Conservation (phyloP, 768 basidiomycete species). For the Serendipita sp. region DNA sequence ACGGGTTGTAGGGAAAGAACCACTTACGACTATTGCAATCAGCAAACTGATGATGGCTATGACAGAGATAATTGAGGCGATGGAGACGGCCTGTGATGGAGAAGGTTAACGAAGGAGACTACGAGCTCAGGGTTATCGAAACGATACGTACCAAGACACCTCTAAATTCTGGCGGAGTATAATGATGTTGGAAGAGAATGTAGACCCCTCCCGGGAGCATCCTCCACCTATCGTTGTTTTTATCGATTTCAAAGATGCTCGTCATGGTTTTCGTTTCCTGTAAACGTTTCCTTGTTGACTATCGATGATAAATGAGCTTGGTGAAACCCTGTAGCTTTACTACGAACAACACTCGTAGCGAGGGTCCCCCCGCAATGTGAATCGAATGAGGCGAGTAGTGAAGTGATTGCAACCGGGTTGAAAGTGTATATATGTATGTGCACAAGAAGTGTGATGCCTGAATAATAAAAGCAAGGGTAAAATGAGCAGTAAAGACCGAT, state of each 20-base stretch:
- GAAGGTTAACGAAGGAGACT: background rate
- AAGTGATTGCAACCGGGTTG: too few species aligned
- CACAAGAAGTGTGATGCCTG: too few species aligned
- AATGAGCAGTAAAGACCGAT: constrained; percentile 1
- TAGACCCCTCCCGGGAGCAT: constrained; percentile 4
- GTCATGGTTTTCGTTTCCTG: background rate
- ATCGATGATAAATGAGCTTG: background rate
- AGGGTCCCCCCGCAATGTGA: too few species aligned
- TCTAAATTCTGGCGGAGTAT: background rate
- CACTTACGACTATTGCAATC: background rate
- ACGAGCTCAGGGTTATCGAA: background rate
- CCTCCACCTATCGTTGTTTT: constrained; percentile 3
- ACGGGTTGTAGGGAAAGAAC: background rate
- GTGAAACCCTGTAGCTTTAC: background rate
- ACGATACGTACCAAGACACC: background rate
- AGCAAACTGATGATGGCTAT: background rate
- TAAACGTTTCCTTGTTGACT: background rate
- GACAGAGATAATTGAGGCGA: background rate
- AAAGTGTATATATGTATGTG: too few species aligned
- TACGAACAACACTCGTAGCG: background rate
- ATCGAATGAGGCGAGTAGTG: too few species aligned
- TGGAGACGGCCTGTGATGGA: background rate
- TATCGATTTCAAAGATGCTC: constrained; percentile 4
- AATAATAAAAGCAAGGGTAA: background rate
- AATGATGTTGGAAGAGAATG: background rate